Conservation (phyloP, 2,329 filamentous ascomycete species). For the Hyphodiscus sp. region DNA sequence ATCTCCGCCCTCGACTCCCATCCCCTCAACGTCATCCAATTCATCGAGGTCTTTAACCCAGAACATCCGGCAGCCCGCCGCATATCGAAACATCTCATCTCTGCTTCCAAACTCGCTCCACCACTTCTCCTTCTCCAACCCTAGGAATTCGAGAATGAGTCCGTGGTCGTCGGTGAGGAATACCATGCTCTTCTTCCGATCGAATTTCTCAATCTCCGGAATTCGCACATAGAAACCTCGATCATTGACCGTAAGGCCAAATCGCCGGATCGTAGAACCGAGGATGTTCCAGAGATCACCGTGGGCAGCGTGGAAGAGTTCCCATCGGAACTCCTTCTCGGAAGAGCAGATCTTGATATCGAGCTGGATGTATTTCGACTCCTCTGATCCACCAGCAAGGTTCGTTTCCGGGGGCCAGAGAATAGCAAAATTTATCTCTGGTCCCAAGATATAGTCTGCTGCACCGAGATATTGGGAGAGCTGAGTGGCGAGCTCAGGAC, state of each 20-base stretch:
- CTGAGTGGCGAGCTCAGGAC: conserved; percentile 14
- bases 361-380: conserved; percentile 53
- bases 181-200: conserved; percentile 49
- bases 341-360: conserved; percentile 54
- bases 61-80: conserved; percentile 52
- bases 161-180: conserved; percentile 52
- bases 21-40: conserved; percentile 9
- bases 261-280: conserved; percentile 54
- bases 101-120: conserved; percentile 46
- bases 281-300: conserved; percentile 66
- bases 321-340: conserved; percentile 47
- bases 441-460: conserved; percentile 29
- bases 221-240: conserved; percentile 59
- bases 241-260: conserved; percentile 62
- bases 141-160: conserved; percentile 55
- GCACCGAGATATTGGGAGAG: conserved; percentile 42
- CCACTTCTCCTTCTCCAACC: conserved; percentile 46
- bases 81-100: conserved; percentile 57
- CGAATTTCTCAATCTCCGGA: conserved; percentile 55
- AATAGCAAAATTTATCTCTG: conserved; percentile 46
- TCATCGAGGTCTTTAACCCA: conserved; percentile 33
- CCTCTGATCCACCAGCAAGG: conserved; percentile 2
- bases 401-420: conserved; percentile 39
- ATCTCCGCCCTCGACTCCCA: conserved; percentile 27
- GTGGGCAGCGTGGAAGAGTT: conserved; percentile 61